A percentile compares a stretch with the other conserved stretches of the same genome.
Evolutionary conservation across 306 rosid species (phyloP).

Genomic region (Mimosa bimucronata): DNA sequence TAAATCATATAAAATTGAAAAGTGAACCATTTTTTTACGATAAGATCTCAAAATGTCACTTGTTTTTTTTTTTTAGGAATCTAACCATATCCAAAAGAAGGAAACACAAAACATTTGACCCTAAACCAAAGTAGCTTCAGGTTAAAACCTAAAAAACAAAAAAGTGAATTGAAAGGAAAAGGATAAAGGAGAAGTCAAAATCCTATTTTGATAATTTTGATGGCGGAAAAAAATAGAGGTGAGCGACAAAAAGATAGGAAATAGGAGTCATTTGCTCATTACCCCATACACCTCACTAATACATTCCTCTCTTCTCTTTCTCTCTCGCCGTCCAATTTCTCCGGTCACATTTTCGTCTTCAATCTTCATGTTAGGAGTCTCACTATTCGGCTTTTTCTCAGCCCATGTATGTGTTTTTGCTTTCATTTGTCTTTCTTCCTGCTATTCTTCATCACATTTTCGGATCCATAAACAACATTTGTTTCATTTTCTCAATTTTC

Average conservation of each 20-base stretch:
- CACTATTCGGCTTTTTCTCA: neutral
- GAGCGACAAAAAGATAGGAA: neutral
- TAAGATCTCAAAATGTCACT: too few relatives aligned
- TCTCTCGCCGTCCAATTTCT: constrained; percentile 18
- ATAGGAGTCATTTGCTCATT: neutral
- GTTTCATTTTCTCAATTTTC: neutral
- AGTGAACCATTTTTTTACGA: too few relatives aligned
- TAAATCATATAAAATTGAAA: too few relatives aligned
- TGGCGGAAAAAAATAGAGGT: neutral
- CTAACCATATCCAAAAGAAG: too few relatives aligned
- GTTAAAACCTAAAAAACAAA: too few relatives aligned
- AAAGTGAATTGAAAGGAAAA: too few relatives aligned
- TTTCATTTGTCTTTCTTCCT: neutral
- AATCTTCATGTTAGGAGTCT: neutral
- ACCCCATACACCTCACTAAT: too few relatives aligned
- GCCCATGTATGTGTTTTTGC: neutral
- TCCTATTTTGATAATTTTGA: too few relatives aligned
- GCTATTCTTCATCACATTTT: neutral
- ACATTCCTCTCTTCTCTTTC: neutral
- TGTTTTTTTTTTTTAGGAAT: too few relatives aligned
- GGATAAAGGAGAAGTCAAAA: too few relatives aligned
- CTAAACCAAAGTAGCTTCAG: too few relatives aligned
- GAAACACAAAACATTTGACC: too few relatives aligned
- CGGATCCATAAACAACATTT: neutral
- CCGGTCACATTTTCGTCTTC: neutral